A percentile compares a stretch with the other conserved stretches of the same genome.
Evolutionary conservation across 2,329 filamentous ascomycete species (phyloP).

Genomic region (Ustulina deusta): DNA sequence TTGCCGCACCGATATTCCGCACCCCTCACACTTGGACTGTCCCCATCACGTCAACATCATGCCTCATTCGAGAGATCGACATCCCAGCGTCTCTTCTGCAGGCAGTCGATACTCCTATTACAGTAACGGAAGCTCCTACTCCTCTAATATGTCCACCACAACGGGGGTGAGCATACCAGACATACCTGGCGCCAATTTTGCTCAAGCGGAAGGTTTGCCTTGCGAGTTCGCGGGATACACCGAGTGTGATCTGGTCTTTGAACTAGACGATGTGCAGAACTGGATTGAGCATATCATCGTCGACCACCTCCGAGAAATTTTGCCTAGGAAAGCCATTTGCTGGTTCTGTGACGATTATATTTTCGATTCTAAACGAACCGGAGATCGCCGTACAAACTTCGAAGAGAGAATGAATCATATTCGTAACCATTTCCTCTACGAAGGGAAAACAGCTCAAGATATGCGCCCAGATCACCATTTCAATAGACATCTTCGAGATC

Average conservation of each 20-base stretch:
- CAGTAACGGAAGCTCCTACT: background rate
- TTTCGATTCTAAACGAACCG: slow-evolving; percentile 47
- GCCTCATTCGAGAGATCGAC: background rate
- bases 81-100: slow-evolving; percentile 22
- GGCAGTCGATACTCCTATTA: slow-evolving; percentile 12
- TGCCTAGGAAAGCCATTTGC: slow-evolving; percentile 57
- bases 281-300: slow-evolving; percentile 62
- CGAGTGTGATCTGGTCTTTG: slow-evolving; percentile 56
- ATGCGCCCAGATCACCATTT: slow-evolving; percentile 93
- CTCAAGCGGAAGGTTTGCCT: slow-evolving; percentile 48
- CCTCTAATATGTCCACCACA: background rate
- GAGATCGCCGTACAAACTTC: slow-evolving; percentile 50
- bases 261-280: slow-evolving; percentile 50
- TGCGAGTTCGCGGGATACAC: slow-evolving; percentile 60
- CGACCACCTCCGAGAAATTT: slow-evolving; percentile 52
- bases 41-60: slow-evolving; percentile 16
- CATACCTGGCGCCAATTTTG: background rate
- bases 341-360: slow-evolving; percentile 61
- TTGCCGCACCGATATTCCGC: slow-evolving; percentile 6
- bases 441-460: slow-evolving; percentile 41
- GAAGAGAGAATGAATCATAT: slow-evolving; percentile 63
- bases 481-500: slow-evolving; percentile 72
- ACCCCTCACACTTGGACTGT: background rate
- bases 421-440: slow-evolving; percentile 56
- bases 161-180: slow-evolving; percentile 3